These are phyloP conservation scores for Leishmania tarentolae DNA, from an alignment of 208 protist species.

Conservation along the genomic window DNA sequence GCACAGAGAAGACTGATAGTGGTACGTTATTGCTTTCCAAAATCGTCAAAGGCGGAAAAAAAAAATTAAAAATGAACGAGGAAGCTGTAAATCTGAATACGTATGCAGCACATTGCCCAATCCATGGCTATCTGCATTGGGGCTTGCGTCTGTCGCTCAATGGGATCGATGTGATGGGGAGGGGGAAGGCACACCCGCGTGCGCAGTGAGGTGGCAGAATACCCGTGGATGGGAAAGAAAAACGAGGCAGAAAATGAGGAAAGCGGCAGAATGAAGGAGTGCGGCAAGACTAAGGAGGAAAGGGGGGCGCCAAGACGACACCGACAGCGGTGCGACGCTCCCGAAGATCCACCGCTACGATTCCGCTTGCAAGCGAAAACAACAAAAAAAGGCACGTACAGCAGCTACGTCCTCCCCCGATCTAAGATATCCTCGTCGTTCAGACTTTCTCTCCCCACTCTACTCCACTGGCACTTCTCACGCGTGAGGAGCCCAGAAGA, in stretches of 20 bases:
- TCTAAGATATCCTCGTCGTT: background rate
- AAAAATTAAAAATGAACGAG: background rate
- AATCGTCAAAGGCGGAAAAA: background rate
- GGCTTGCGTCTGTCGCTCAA: background rate
- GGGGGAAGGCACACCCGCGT: background rate
- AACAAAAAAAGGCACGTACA: background rate
- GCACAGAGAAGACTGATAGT: background rate
- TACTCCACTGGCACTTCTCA: background rate
- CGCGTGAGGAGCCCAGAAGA: background rate
- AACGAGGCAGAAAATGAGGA: background rate
- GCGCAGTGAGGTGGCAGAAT: background rate
- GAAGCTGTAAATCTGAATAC: background rate
- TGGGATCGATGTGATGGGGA: background rate
- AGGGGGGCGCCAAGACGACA: background rate
- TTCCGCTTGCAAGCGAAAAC: background rate
- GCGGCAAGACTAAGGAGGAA: background rate
- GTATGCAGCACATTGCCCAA: background rate
- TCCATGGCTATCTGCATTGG: background rate
- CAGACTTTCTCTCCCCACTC: background rate
- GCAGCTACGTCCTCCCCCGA: background rate
- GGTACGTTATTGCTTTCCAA: background rate
- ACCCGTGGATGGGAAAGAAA: background rate
- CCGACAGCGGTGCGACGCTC: background rate
- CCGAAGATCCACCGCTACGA: background rate
- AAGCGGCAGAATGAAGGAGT: background rate